phyloP scores from a whole-genome alignment of 805 yeast species.

The Kodamaea fukazawae region DNA sequence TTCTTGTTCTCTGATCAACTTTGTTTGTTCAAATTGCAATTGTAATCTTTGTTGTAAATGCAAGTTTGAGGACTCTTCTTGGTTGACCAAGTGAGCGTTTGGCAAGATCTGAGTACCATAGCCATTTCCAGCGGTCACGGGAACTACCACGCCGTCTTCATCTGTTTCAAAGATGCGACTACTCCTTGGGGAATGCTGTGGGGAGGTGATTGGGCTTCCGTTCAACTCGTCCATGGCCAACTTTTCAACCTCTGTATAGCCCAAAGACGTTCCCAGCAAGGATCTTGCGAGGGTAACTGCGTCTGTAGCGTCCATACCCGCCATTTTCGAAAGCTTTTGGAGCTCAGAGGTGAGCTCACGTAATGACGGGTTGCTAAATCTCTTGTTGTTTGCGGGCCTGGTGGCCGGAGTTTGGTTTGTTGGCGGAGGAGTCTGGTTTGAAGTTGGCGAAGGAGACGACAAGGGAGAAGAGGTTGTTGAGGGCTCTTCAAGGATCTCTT shows the following conservation, averaged over 20 bases:
- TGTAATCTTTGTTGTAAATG: slow-evolving; percentile 18
- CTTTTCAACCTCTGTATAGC: slow-evolving; percentile 51
- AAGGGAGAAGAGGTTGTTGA: too few relatives aligned
- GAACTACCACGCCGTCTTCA: slow-evolving; percentile 1
- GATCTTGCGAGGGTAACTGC: slow-evolving; percentile 82
- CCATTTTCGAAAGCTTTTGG: slow-evolving; percentile 68
- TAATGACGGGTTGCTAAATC: slow-evolving; percentile 55
- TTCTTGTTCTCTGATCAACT: slow-evolving; percentile 21
- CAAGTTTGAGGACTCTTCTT: slow-evolving; percentile 11
- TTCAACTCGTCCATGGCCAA: slow-evolving; percentile 14
- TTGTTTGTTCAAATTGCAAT: slow-evolving; percentile 16
- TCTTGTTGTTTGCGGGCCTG: slow-evolving; percentile 2
- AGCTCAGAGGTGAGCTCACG: slow-evolving; percentile 73
- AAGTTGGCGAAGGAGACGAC: too few relatives aligned
- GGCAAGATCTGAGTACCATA: slow-evolving; percentile 6
- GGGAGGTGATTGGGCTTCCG: slow-evolving; percentile 10
- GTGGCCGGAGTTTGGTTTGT: background rate
- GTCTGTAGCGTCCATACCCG: slow-evolving; percentile 75
- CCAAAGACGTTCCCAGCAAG: slow-evolving; percentile 66
- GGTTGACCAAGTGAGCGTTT: slow-evolving; percentile 1
- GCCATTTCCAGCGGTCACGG: slow-evolving; percentile 5
- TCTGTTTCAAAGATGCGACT: slow-evolving; percentile 1
- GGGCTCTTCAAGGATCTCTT: too few relatives aligned
- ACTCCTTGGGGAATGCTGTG: slow-evolving; percentile 11
- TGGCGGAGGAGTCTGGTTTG: too few relatives aligned